Base-by-base conservation (phyloP, 768 basidiomycete genomes). In the Russula foetens region DNA sequence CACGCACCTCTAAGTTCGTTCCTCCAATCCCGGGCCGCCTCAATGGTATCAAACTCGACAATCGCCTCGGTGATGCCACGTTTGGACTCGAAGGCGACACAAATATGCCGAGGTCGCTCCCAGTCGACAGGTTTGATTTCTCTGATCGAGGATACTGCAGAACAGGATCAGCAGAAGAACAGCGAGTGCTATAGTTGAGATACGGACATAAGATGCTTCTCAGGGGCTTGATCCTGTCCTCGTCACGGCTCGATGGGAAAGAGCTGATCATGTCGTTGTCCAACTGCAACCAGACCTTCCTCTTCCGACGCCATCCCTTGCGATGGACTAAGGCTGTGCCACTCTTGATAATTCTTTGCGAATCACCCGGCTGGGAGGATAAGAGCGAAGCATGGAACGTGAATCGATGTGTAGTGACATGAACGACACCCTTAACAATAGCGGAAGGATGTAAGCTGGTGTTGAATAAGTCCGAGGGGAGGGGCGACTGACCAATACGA, bases 311-410 rank as follows among this genome's bases (percentile, higher is more conserved):
- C 67, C 74, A 74, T 48, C 77, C 79, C 53, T 73, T 74, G 12
- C 76, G 71, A 59, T 78, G 79, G 29, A 82, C 69, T 1, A 77
- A 71, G 4, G 78, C 81, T 2, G 81, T 70, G 1, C 84, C 85
- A 15, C 78, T 64, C 66, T 78, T 81, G 48, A 86, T 70, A 19
- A 80, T 60, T 41, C 76, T 71, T 23, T 73, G 64, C 8, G 63
- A 58, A 38, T 72, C 59, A 46, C 71, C 75, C 6, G 76, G 72
- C n/a, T 70, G 68, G 26, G 75, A 74, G 0, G 81, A 74, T 17
- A 83, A 76, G 21, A 88, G 69, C 11, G 83, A 78, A 2, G 85
- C 85, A 65, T 86, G 84, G 68, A 88, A 88, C 0, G 82, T 73
- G 21, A 86, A 62, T 4, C 85, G 78, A 69, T 86, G 84, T 0